A percentile compares a stretch with the other conserved stretches of the same genome.
These are phyloP conservation scores for Boletus pseudo-olivaceus DNA, from an alignment of 768 basidiomycete species.

Conservation along the genomic window DNA sequence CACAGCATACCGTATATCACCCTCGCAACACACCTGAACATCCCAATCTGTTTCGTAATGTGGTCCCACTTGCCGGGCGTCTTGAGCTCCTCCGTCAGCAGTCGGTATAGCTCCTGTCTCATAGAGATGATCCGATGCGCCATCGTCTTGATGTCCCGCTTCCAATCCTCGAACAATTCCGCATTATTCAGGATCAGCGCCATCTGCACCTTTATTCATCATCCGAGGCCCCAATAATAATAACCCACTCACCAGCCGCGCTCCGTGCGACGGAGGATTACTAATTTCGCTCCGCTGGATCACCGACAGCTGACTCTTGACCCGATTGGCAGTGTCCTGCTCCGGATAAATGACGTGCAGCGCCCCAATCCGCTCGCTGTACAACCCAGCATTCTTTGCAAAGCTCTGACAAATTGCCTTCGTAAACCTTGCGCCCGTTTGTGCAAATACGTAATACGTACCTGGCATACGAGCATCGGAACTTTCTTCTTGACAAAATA, in stretches of 20 bases:
- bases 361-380: slow-evolving; percentile 94
- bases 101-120: slow-evolving; percentile 72
- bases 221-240: neutral
- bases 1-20: neutral
- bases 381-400: slow-evolving; percentile 95
- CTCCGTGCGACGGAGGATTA: slow-evolving; percentile 90
- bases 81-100: slow-evolving; percentile 68
- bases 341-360: slow-evolving; percentile 72
- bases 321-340: slow-evolving; percentile 62
- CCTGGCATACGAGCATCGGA: slow-evolving; percentile 86
- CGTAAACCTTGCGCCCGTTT: slow-evolving; percentile 7
- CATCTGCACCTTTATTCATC: slow-evolving; percentile 42
- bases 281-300: slow-evolving; percentile 93
- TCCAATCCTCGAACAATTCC: slow-evolving; percentile 84
- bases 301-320: slow-evolving; percentile 88
- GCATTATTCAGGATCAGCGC: slow-evolving; percentile 76
- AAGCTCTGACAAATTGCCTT: slow-evolving; percentile 62
- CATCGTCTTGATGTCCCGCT: slow-evolving; percentile 87
- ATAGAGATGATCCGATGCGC: slow-evolving; percentile 72
- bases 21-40: slow-evolving; percentile 72
- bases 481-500: slow-evolving; percentile 76
- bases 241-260: slow-evolving; percentile 63
- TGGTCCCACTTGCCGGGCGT: slow-evolving; percentile 97
- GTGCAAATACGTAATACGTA: slow-evolving; percentile 23
- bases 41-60: slow-evolving; percentile 93